Percentiles rank a stretch among this genome's conserved stretches.
Conservation (phyloP, 164 flowering plant genomes). For the Kalanchoe fedtschenkoi region DNA sequence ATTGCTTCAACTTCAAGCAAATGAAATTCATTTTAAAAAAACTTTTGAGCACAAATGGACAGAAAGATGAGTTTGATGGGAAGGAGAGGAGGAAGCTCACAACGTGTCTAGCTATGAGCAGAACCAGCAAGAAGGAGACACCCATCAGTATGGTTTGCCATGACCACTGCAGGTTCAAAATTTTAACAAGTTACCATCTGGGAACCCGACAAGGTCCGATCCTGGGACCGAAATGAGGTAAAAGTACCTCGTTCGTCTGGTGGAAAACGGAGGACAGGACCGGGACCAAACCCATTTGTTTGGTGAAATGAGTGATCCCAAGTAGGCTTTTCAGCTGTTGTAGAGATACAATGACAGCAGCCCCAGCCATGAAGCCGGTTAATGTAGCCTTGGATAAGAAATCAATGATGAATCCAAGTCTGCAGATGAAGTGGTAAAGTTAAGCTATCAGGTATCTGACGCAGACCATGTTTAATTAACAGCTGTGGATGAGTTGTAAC, state of each 20-base stretch:
- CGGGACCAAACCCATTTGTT: conserved; percentile 66
- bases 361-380: conserved; percentile 96
- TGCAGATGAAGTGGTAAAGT: conserved; percentile 14
- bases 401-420: conserved; percentile 90
- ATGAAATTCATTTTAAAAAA: too few relatives aligned
- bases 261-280: conserved; percentile 77
- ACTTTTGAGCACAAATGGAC: too few relatives aligned
- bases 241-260: conserved; percentile 48
- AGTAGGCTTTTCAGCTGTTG: conserved; percentile 86
- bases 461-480: background rate
- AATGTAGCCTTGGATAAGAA: conserved; percentile 85
- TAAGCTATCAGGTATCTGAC: background rate
- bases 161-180: conserved; percentile 60
- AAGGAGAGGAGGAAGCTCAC: conserved; percentile 34
- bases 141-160: conserved; percentile 97
- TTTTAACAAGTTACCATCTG: background rate
- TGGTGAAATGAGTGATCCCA: conserved; percentile 82
- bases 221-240: background rate
- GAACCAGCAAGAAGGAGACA: conserved; percentile 56
- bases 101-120: conserved; percentile 59
- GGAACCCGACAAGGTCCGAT: background rate
- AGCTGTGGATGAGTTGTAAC: background rate
- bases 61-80: background rate
- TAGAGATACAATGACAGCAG: conserved; percentile 88
- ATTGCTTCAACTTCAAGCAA: too few relatives aligned